Base-by-base conservation (phyloP, 331 rosid species). In the Quercus lobata region DNA sequence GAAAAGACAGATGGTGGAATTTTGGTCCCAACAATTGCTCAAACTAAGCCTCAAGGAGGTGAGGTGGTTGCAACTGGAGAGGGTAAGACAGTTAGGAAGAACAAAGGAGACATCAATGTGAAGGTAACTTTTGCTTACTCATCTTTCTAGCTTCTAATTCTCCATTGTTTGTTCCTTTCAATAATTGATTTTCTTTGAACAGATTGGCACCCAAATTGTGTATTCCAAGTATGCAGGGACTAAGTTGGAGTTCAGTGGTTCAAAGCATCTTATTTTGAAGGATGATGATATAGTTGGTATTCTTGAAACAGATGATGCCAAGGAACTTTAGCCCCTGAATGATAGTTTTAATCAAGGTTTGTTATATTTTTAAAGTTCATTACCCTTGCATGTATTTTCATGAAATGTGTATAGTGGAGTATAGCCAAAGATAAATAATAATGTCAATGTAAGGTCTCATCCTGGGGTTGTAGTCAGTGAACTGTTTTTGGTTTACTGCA, bases 31-130 rank as follows among this genome's bases (percentile, higher is more conserved):
- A 22, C 94, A 57, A 76, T 87, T 55, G 97, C 98, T 78, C 98
- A 93, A 84, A 69, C 91, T 4, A 96, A 90, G 83, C 98, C 99
- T 54, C 98, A 93, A 82, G 98, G 94, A 24, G 99, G 99, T 61
- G 99, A 93, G 85, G 99, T 96, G 34, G 94, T 96, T 87, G 92
- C 99, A 60, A 82, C 91, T 56, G 97, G 97, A 70, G 98, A 96
- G 78, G 97, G 94, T 35, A 95, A 88, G 83, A 73, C 90, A 21
- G 41, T 88, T 82, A 97, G 99, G 78, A 89, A 86, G 66, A 74
- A 53, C 74, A 89, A 91, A 75, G 93, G 93, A 52, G 97, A 89
- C 5, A 34, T 89, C 73, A 78, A 87, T 41, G 94, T 96, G 16
- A 85, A 91, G 98, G 99, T 96, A 57, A 55, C 27, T 54, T 22